phyloP scores from a whole-genome alignment of 2,329 filamentous ascomycete species.

The Colletotrichum lupini region DNA sequence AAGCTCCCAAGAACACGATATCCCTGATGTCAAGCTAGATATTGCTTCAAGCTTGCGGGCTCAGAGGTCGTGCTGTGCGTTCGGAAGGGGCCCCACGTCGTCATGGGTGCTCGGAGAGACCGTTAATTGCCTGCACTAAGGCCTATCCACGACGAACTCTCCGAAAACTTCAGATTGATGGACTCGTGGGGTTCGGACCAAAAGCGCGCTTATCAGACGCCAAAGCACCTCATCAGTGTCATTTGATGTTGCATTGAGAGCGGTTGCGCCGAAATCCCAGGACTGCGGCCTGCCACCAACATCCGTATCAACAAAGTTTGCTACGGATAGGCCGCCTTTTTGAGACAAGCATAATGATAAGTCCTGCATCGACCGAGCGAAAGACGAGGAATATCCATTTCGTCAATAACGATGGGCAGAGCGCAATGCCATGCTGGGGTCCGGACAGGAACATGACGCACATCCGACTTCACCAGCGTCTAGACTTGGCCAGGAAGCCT shows the following conservation, averaged over 20 bases:
- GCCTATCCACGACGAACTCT: not conserved
- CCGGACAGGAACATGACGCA: slow-evolving; percentile 20
- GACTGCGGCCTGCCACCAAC: not conserved
- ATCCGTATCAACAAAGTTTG: not conserved
- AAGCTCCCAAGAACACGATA: not conserved
- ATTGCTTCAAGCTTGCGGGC: not conserved
- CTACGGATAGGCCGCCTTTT: not conserved
- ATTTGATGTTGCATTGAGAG: slow-evolving; percentile 6
- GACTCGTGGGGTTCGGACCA: not conserved
- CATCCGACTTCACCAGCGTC: slow-evolving; percentile 23
- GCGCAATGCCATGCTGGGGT: not conserved
- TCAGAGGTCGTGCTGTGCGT: slow-evolving; percentile 20
- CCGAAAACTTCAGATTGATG: slow-evolving; percentile 10
- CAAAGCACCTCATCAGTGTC: not conserved
- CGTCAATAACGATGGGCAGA: not conserved
- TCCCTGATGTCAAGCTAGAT: not conserved
- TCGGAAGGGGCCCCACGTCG: slow-evolving; percentile 18
- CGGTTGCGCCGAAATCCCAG: slow-evolving; percentile 18
- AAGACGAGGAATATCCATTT: not conserved
- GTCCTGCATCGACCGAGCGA: not conserved
- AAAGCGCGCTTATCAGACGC: not conserved
- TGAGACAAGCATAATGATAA: not conserved
- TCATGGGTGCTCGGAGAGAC: slow-evolving; percentile 23
- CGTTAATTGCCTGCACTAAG: slow-evolving; percentile 2
- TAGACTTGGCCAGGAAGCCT: slow-evolving; percentile 4